Conservation (phyloP, 768 basidiomycete species). For the Glaciozyma martinii region DNA sequence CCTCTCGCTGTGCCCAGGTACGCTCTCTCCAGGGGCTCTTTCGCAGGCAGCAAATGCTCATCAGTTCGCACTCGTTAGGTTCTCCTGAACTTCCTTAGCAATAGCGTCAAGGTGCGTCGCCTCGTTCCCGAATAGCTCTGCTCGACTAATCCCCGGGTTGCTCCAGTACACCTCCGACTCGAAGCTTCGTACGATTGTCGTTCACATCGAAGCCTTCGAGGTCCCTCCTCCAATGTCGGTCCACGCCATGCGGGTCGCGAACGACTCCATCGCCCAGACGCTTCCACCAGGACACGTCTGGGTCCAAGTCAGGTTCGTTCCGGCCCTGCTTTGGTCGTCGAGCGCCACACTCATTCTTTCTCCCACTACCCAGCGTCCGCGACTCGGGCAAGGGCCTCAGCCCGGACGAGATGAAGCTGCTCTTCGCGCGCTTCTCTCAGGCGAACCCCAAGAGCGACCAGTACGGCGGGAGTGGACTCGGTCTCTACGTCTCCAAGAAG, state of each 20-base stretch:
- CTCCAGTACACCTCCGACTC: constrained; percentile 21
- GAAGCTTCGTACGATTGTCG: constrained; percentile 3
- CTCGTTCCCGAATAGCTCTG: no score
- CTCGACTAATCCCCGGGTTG: background rate
- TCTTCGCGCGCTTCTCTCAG: constrained; percentile 22
- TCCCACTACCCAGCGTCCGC: background rate
- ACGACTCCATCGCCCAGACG: no score
- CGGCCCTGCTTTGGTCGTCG: background rate
- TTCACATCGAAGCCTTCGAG: constrained; percentile 13
- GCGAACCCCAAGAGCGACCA: constrained; percentile 18
- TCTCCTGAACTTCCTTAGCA: background rate
- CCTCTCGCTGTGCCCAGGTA: constrained; percentile 6
- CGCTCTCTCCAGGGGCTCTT: no score
- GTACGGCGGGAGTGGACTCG: constrained; percentile 21
- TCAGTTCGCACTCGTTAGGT: background rate
- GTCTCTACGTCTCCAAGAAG: constrained; percentile 28
- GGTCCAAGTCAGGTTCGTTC: background rate
- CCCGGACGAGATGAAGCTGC: constrained; percentile 12
- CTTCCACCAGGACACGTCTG: background rate
- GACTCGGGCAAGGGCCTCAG: constrained; percentile 19
- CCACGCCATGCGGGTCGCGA: constrained; percentile 1
- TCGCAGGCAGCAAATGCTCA: constrained; percentile 6
- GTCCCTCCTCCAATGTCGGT: background rate
- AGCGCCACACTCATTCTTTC: no score
- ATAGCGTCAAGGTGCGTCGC: no score